Conservation (phyloP, 2,329 filamentous ascomycete species). For the Ceratocystis destructans region DNA sequence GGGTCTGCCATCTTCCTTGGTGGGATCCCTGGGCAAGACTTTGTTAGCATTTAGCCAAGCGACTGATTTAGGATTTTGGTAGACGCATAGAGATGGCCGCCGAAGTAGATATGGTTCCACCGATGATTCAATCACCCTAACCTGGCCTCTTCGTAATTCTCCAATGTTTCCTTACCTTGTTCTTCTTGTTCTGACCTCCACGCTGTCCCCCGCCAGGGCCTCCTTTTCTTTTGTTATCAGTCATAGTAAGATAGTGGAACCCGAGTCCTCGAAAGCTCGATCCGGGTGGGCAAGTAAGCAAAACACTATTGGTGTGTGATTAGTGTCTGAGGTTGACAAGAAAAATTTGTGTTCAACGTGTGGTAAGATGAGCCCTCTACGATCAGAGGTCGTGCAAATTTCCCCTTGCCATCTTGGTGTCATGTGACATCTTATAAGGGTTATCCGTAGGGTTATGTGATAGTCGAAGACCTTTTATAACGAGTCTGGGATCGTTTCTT, state of each 20-base stretch:
- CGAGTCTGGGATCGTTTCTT: too few relatives aligned
- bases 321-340: neutral
- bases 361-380: neutral
- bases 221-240: conserved; percentile 17
- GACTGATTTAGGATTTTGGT: too few relatives aligned
- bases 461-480: too few relatives aligned
- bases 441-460: neutral
- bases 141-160: too few relatives aligned
- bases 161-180: conserved; percentile 27
- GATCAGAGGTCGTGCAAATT: neutral
- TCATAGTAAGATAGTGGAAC: neutral
- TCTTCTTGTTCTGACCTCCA: conserved; percentile 28
- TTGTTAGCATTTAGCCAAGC: too few relatives aligned
- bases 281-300: too few relatives aligned
- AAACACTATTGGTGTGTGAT: too few relatives aligned
- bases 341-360: neutral
- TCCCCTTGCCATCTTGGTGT: neutral
- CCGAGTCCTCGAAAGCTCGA: too few relatives aligned
- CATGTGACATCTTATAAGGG: neutral
- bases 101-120: neutral
- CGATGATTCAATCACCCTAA: neutral
- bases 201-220: conserved; percentile 23
- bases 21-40: conserved; percentile 12
- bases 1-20: conserved; percentile 46
- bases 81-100: neutral